phyloP scores from a whole-genome alignment of 2,329 filamentous ascomycete genomes.

The Neoarthrinium moseri region DNA sequence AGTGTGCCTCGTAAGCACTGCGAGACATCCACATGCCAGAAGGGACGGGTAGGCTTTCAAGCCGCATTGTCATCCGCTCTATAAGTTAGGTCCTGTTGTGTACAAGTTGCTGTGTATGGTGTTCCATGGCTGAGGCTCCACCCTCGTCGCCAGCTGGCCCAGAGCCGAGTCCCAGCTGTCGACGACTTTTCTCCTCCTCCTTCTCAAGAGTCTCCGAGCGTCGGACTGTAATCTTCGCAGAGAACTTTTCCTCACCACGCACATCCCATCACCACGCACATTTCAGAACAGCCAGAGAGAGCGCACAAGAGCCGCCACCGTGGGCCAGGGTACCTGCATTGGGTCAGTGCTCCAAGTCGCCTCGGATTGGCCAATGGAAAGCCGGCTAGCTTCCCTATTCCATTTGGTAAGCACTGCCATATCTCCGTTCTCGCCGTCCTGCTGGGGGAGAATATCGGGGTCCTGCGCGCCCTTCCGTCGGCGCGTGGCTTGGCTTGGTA shows the following conservation, averaged over 20 bases:
- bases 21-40: too few relatives aligned
- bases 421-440: background rate
- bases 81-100: too few relatives aligned
- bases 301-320: background rate
- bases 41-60: too few relatives aligned
- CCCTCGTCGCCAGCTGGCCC: too few relatives aligned
- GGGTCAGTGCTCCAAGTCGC: conserved; percentile 13
- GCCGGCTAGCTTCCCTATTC: background rate
- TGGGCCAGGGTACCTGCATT: conserved; percentile 9
- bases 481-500: background rate
- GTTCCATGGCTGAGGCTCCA: too few relatives aligned
- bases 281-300: conserved; percentile 39
- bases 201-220: background rate
- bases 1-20: too few relatives aligned
- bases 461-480: background rate
- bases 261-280: conserved; percentile 40
- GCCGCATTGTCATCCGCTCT: too few relatives aligned
- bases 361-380: background rate
- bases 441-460: background rate
- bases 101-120: too few relatives aligned
- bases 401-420: conserved; percentile 1
- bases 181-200: too few relatives aligned
- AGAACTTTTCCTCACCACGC: conserved; percentile 23
- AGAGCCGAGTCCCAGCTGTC: too few relatives aligned
- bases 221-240: conserved; percentile 19